Evolutionary conservation across 176 grass and related monocot genomes (phyloP).

Genomic region (Otatea glauca): DNA sequence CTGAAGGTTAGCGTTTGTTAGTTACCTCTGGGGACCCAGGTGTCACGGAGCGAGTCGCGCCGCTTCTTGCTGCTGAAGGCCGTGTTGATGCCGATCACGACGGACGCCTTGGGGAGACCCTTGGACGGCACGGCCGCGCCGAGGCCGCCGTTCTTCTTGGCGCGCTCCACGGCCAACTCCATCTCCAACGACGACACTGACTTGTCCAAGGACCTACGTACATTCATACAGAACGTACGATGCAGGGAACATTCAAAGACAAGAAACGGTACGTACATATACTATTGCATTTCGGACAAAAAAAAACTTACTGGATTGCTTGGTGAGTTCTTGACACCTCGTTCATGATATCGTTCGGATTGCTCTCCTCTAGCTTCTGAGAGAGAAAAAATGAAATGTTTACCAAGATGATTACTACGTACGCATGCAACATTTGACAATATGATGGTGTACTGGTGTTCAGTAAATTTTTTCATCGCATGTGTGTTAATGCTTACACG

Average conservation of each 20-base stretch:
- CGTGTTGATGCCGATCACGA: conserved; percentile 78
- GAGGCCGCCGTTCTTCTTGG: conserved; percentile 44
- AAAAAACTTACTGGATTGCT: conserved; percentile 53
- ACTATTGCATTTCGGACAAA: neutral
- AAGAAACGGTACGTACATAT: neutral
- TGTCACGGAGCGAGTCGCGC: conserved; percentile 67
- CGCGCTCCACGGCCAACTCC: conserved; percentile 62
- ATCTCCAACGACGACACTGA: conserved; percentile 68
- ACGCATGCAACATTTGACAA: neutral
- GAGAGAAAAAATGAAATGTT: neutral
- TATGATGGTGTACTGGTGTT: neutral
- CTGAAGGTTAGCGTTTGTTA: neutral
- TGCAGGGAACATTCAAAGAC: neutral
- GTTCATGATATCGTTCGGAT: conserved; percentile 59
- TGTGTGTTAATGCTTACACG: conserved; percentile 43
- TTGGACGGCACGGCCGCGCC: conserved; percentile 26
- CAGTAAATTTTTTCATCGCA: neutral
- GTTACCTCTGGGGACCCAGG: conserved; percentile 56
- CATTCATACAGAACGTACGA: neutral
- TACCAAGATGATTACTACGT: neutral
- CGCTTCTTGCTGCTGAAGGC: conserved; percentile 77
- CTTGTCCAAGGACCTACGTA: conserved; percentile 60
- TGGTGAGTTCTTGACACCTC: conserved; percentile 66
- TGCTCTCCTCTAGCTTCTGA: conserved; percentile 60
- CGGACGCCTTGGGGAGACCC: conserved; percentile 58